Evolutionary conservation across 805 yeast species (phyloP).

Genomic region (Kregervanrija fluxuum): DNA sequence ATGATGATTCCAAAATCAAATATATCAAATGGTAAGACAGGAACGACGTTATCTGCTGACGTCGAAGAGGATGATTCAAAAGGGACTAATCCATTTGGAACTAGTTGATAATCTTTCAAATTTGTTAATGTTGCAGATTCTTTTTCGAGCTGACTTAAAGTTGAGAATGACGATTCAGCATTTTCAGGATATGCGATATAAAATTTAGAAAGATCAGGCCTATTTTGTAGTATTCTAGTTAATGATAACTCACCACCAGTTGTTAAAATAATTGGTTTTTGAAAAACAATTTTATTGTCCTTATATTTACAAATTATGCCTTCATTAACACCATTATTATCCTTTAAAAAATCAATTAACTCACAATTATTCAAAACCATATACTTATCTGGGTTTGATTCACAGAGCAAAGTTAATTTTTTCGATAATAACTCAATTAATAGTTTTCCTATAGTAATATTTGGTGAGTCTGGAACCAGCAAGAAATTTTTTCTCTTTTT

Average conservation of each 20-base stretch:
- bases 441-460: not conserved
- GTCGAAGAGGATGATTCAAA: conserved; percentile 16
- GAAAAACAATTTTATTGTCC: conserved; percentile 23
- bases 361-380: conserved; percentile 25
- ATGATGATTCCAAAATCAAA: too few species aligned
- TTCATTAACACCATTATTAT: conserved; percentile 11
- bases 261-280: conserved; percentile 53
- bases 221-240: conserved; percentile 34
- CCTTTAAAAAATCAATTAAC: conserved; percentile 31
- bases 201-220: conserved; percentile 47
- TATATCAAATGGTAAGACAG: too few species aligned
- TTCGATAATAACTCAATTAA: not conserved
- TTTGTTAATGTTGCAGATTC: conserved; percentile 40
- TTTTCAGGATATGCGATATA: conserved; percentile 39
- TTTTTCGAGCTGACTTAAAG: too few species aligned
- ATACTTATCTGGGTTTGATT: conserved; percentile 17
- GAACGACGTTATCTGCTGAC: too few species aligned
- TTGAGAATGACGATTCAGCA: too few species aligned
- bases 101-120: conserved; percentile 54
- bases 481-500: too few species aligned
- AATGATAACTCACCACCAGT: conserved; percentile 66
- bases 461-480: too few species aligned
- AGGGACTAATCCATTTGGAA: conserved; percentile 57
- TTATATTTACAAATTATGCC: conserved; percentile 23
- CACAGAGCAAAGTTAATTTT: not conserved